A percentile compares a stretch with the other conserved stretches of the same genome.
Conservation (phyloP, 108 stramenopile species). For the Asterionellopsis glacialis region DNA sequence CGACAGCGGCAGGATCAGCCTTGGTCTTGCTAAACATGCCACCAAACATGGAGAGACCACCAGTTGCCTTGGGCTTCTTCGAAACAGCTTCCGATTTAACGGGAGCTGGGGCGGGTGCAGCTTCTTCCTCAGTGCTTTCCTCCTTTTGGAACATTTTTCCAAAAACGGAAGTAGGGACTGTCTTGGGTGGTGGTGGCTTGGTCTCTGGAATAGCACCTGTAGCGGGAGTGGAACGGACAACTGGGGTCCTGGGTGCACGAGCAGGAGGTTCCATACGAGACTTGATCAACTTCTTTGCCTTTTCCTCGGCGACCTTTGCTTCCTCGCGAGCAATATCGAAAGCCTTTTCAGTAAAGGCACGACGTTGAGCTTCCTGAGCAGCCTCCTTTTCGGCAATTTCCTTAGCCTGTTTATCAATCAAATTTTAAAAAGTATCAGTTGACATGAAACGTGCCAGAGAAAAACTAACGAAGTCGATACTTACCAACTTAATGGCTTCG, state of each 20-base stretch:
- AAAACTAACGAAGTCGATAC: slow-evolving; percentile 3
- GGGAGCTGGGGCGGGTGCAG: neutral
- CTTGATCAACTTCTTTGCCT: slow-evolving; percentile 29
- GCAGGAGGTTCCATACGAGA: slow-evolving; percentile 7
- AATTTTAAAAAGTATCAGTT: neutral
- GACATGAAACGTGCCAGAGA: neutral
- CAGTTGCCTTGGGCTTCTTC: no score
- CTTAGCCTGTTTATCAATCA: slow-evolving; percentile 22
- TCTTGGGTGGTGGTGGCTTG: slow-evolving; percentile 3
- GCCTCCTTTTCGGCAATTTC: slow-evolving; percentile 57
- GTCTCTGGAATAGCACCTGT: neutral
- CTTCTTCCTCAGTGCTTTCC: neutral
- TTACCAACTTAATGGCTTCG: slow-evolving; percentile 54
- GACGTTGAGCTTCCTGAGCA: slow-evolving; percentile 48
- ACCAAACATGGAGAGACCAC: no score
- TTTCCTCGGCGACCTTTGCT: slow-evolving; percentile 55
- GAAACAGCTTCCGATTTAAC: no score
- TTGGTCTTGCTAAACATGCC: slow-evolving; percentile 3
- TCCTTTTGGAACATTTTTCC: neutral
- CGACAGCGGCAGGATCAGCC: neutral
- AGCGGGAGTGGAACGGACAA: neutral
- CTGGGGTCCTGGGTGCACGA: slow-evolving; percentile 1
- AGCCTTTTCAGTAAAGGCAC: slow-evolving; percentile 53
- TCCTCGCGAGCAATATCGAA: slow-evolving; percentile 54
- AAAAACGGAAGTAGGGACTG: neutral